Evolutionary conservation across 2,329 filamentous ascomycete species (phyloP), one percentile per base, ranked within the genome.

Genomic region (Pezicula carpinea): DNA sequence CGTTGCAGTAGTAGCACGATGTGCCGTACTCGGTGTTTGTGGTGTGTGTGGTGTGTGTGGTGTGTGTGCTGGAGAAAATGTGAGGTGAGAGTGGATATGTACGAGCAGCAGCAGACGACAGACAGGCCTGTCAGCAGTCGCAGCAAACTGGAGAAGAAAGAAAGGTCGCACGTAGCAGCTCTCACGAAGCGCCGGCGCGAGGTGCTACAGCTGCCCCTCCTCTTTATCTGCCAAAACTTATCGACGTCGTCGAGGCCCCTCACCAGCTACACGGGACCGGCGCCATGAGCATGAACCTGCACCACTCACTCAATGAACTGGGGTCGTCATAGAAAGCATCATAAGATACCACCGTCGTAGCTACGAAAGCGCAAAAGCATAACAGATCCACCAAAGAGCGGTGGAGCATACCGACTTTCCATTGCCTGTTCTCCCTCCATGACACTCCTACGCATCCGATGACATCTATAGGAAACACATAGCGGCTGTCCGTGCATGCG

Each of bases 331-430:
- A 38, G 11, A 13, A 5, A 7, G 14, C 32, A 22, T 29, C 26
- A 18, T 10, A 17, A 21, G 11, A 38, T 13, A 6, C 21, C 5
- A 18, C 17, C n/a, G n/a, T n/a, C n/a, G n/a, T n/a, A n/a, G n/a
- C n/a, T n/a, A 38, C 5, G 14, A 38, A 19, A 38, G n/a, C 17
- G 18, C 7, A 7, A 15, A 17, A 18, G 21, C 17, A 38, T 29
- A 21, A 44, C n/a, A 33, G 47, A 50, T 52, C 43, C 48, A 49
- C 49, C 40, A 53, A 55, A 55, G 44, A 52, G 52, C 52, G 50
- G 54, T 57, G 51, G 53, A 40, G 39, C 26, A 29, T 8, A 29
- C 13, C 8, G 13, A 29, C 26, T 29, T 29, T 29, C 13, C 26
- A 29, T 29, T 29, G 5, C 26, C 5, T 29, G 10, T 29, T 11